Evolutionary conservation across 352 stramenopile species (phyloP), one percentile per base, ranked within the genome.

Genomic region (Hyaloperonospora arabidopsidis): DNA sequence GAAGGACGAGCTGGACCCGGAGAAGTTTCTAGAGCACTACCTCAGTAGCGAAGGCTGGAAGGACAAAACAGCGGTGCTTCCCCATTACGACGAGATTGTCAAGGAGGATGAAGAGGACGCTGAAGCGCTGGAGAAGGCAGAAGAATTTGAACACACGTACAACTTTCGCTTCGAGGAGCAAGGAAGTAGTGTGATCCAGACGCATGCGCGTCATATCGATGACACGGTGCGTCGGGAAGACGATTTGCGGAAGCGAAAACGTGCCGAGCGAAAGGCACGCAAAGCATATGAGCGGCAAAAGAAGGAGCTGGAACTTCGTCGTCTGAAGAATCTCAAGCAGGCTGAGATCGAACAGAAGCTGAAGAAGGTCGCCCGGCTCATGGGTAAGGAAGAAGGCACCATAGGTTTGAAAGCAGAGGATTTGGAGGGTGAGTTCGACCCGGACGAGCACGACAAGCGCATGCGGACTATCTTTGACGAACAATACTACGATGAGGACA

Each of bases 131-230:
- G 93, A 98, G 40, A 86, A 91, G 47, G 90, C 89, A 11, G 97
- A 99, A 57, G 85, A 94, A 21, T 99, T 98, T 72, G 97, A 99
- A 70, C 87, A 95, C 57, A 89, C 94, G 35, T 99, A 99, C 81
- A 99, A 99, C 70, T 99, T 99, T 67, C 91, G 97, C 17, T 99
- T 98, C 63, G 97, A 99, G 72, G 92, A 99, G 70, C 91, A 96
- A 46, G 89, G 81, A 29, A 87, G 80, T 25, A 79, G 79, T 5
- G 47, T 91, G 23, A 95, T 97, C 53, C 67, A 91, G 57, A 95
- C 76, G 7, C 78, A 97, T 59, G 60, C 86, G 19, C 74, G 95
- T 35, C 65, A 73, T 34, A 77, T 97, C 47, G 75, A 95, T 8
- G 87, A 92, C 59, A 87, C 84, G 18, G 72, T 99, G 58, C 89